phyloP scores from a whole-genome alignment of 768 basidiomycete species.

The Tylopilus rubrobrunneus region DNA sequence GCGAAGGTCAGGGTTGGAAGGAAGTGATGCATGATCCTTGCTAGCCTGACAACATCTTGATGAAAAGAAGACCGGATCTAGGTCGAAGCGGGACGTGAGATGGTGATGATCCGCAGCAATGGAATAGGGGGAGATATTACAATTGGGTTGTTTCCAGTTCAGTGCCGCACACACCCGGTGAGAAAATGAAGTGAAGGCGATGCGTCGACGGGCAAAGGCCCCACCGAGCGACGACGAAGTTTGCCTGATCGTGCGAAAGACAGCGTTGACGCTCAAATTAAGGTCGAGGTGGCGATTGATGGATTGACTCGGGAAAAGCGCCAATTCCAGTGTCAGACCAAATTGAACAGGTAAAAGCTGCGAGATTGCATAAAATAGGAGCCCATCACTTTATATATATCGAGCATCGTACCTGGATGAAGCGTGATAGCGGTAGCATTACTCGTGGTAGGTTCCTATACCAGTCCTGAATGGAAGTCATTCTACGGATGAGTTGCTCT shows the following conservation, averaged over 20 bases:
- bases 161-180: slow-evolving; percentile 85
- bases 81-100: slow-evolving; percentile 17
- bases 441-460: slow-evolving; percentile 40
- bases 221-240: slow-evolving; percentile 51
- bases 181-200: slow-evolving; percentile 91
- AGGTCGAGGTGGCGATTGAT: slow-evolving; percentile 59
- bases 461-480: slow-evolving; percentile 41
- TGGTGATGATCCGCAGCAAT: slow-evolving; percentile 19
- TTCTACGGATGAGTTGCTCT: slow-evolving; percentile 31
- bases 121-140: slow-evolving; percentile 38
- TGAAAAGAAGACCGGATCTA: slow-evolving; percentile 95
- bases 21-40: slow-evolving; percentile 36
- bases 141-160: slow-evolving; percentile 99
- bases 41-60: slow-evolving; percentile 74
- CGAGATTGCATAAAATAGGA: slow-evolving; percentile 10
- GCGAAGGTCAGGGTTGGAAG: slow-evolving; percentile 33
- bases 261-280: slow-evolving; percentile 79
- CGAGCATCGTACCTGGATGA: slow-evolving; percentile 58
- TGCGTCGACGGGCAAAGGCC: slow-evolving; percentile 59
- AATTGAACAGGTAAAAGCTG: slow-evolving; percentile 59
- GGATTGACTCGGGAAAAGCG: slow-evolving; percentile 48
- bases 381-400: slow-evolving; percentile 4
- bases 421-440: slow-evolving; percentile 72
- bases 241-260: slow-evolving; percentile 80
- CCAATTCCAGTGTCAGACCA: slow-evolving; percentile 81